Evolutionary conservation across 306 rosid species (phyloP).

Genomic region (Medicago truncatula): DNA sequence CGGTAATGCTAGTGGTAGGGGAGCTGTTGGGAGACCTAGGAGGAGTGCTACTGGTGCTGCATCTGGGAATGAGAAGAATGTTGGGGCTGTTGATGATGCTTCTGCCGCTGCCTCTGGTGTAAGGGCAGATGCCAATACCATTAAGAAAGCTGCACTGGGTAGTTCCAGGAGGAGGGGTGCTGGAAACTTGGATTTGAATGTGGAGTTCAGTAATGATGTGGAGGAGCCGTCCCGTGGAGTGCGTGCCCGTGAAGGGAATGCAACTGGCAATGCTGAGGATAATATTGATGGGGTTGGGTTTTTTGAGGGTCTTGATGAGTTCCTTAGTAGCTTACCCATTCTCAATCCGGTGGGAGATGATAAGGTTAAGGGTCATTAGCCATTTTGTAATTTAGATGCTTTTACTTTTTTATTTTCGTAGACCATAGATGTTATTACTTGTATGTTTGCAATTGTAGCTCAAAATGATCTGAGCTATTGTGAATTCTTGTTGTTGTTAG

Average conservation of each 20-base stretch:
- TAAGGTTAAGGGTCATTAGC: slow-evolving; percentile 76
- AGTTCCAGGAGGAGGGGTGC: slow-evolving; percentile 68
- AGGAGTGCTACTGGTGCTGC: slow-evolving; percentile 45
- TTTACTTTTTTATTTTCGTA: slow-evolving; percentile 18
- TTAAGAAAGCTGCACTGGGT: slow-evolving; percentile 51
- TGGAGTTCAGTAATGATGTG: slow-evolving; percentile 86
- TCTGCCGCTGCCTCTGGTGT: slow-evolving; percentile 40
- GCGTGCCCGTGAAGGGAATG: slow-evolving; percentile 54
- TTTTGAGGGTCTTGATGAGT: slow-evolving; percentile 96
- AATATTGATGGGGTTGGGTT: slow-evolving; percentile 79
- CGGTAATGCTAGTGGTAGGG: slow-evolving; percentile 28
- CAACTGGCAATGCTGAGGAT: slow-evolving; percentile 68
- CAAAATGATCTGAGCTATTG: slow-evolving; percentile 37
- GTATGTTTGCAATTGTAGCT: slow-evolving; percentile 39
- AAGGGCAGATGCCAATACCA: slow-evolving; percentile 47
- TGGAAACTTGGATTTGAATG: slow-evolving; percentile 86
- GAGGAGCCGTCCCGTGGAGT: slow-evolving; percentile 65
- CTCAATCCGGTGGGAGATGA: slow-evolving; percentile 85
- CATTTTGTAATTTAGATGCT: slow-evolving; percentile 48
- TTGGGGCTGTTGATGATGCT: slow-evolving; percentile 45
- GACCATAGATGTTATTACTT: slow-evolving; percentile 53
- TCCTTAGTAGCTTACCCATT: slow-evolving; percentile 83
- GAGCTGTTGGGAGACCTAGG: slow-evolving; percentile 50
- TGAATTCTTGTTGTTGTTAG: slow-evolving; percentile 41
- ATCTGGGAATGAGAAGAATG: slow-evolving; percentile 41